Percentiles rank a stretch among this genome's conserved stretches.
Evolutionary conservation across 164 flowering plant genomes (phyloP).

Genomic region (Houttuynia cordata): DNA sequence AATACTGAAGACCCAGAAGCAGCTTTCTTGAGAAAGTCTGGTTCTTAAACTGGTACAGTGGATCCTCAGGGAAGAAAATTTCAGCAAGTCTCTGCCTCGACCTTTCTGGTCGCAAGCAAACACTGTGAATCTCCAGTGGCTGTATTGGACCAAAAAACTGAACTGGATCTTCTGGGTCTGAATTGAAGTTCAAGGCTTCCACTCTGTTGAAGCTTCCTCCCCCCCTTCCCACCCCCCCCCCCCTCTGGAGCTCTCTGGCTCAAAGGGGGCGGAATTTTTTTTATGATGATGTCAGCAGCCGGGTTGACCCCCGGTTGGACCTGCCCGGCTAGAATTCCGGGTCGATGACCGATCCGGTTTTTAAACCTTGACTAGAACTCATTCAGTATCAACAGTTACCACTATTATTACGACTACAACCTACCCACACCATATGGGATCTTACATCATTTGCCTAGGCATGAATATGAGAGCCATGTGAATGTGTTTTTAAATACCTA

Average conservation of each 20-base stretch:
- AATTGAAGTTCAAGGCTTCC: conserved; percentile 14
- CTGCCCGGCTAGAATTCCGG: too few species aligned
- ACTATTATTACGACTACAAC: conserved; percentile 40
- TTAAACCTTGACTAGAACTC: too few species aligned
- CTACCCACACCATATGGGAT: conserved; percentile 61
- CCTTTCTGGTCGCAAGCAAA: conserved; percentile 50
- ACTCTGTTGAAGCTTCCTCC: conserved; percentile 43
- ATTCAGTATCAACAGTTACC: conserved; percentile 29
- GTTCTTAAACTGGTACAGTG: conserved; percentile 59
- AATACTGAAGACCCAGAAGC: conserved; percentile 49
- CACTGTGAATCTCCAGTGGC: conserved; percentile 36
- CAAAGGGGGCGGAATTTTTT: too few species aligned
- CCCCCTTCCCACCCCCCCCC: too few species aligned
- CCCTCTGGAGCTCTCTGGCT: too few species aligned
- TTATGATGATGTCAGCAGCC: too few species aligned
- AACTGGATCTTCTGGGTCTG: conserved; percentile 18
- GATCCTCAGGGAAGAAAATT: conserved; percentile 90
- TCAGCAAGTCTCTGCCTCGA: conserved; percentile 47
- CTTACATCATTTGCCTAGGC: conserved; percentile 1
- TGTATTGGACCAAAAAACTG: conserved; percentile 7
- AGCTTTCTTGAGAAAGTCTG: conserved; percentile 31
- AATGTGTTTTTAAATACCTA: too few species aligned
- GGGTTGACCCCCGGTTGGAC: too few species aligned
- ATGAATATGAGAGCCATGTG: too few species aligned
- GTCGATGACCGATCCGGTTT: too few species aligned